A percentile compares a stretch with the other conserved stretches of the same genome.
These are phyloP conservation scores for Yamadazyma nakazawae DNA, from an alignment of 805 yeast genomes.

Conservation along the genomic window DNA sequence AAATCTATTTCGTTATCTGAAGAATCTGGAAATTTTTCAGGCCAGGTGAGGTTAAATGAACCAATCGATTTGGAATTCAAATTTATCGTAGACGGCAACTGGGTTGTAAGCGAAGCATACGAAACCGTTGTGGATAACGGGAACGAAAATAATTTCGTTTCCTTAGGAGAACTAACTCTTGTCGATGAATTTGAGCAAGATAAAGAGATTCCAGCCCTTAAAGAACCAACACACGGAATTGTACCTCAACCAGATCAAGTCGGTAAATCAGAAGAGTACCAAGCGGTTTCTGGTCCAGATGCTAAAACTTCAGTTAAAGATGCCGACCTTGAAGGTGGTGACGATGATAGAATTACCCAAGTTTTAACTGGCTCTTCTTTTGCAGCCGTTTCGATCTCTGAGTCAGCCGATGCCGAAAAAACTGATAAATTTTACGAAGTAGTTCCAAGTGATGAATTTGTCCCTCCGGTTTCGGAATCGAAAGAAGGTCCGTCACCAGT, in stretches of 20 bases:
- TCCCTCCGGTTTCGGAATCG: not conserved
- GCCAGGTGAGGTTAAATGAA: conserved; percentile 18
- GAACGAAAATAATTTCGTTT: conserved; percentile 32
- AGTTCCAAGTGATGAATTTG: not conserved
- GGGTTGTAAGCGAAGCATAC: conserved; percentile 28
- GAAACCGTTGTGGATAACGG: conserved; percentile 29
- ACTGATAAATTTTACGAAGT: not conserved
- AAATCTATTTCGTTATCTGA: conserved; percentile 19
- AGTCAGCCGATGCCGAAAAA: not conserved
- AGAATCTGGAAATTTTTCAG: conserved; percentile 17
- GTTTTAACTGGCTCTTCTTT: conserved; percentile 32
- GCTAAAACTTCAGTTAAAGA: not conserved
- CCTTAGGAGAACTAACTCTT: conserved; percentile 23
- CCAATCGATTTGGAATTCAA: conserved; percentile 32
- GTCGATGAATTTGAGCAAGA: conserved; percentile 20
- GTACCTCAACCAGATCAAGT: not conserved
- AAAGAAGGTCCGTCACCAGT: not conserved
- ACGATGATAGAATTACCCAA: conserved; percentile 15
- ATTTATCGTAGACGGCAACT: conserved; percentile 34
- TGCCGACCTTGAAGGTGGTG: not conserved
- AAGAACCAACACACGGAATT: not conserved
- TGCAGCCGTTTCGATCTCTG: conserved; percentile 31
- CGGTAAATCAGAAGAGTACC: not conserved
- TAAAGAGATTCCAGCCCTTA: not conserved
- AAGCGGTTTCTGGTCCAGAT: not conserved